A percentile compares a stretch with the other conserved stretches of the same genome.
These are phyloP conservation scores for Daldinia loculata DNA, from an alignment of 495 filamentous ascomycete species.

Conservation along the genomic window DNA sequence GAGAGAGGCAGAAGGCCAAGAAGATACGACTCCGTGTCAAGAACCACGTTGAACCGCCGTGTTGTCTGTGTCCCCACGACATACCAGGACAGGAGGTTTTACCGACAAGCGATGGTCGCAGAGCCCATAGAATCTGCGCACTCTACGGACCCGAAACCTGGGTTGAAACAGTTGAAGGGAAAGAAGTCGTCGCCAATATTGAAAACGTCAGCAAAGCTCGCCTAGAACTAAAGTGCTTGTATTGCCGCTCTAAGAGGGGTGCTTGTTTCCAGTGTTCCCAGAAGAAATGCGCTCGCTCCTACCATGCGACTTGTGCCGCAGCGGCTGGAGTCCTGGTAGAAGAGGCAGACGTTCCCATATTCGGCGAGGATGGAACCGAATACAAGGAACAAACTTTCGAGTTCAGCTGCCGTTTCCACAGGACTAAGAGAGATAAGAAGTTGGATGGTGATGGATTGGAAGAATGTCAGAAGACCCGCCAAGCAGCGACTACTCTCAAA, in stretches of 20 bases:
- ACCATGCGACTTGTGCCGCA: conserved; percentile 93
- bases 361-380: conserved; percentile 88
- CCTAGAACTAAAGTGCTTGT: conserved; percentile 89
- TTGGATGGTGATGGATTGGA: conserved; percentile 71
- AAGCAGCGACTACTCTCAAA: conserved; percentile 72
- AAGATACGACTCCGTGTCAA: conserved; percentile 76
- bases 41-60: conserved; percentile 78
- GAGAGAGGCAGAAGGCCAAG: conserved; percentile 67
- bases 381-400: conserved; percentile 90
- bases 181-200: conserved; percentile 79
- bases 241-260: conserved; percentile 91
- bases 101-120: conserved; percentile 84
- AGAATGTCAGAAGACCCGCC: conserved; percentile 72
- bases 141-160: conserved; percentile 92
- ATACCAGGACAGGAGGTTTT: conserved; percentile 85
- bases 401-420: conserved; percentile 92
- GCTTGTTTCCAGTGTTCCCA: conserved; percentile 97
- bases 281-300: conserved; percentile 92
- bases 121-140: conserved; percentile 89
- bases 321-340: conserved; percentile 93
- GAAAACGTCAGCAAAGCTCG: conserved; percentile 85
- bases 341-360: conserved; percentile 81
- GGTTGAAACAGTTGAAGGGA: conserved; percentile 73
- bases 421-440: conserved; percentile 81
- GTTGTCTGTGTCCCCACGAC: conserved; percentile 92